These are phyloP conservation scores for Kuraishia piskuri DNA, from an alignment of 805 yeast species.

Conservation along the genomic window DNA sequence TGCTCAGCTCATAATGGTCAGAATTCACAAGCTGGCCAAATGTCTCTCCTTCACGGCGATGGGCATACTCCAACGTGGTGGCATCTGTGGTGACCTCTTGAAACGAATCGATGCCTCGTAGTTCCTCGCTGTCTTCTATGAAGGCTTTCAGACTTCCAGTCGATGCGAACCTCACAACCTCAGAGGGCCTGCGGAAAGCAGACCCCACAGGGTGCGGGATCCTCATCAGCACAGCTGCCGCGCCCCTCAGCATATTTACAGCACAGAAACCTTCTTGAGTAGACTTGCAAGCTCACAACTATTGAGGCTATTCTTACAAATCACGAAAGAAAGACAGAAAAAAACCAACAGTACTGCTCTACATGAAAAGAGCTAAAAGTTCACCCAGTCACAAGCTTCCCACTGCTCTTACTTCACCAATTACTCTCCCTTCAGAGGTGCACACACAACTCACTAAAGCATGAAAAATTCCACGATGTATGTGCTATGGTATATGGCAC, in stretches of 20 bases:
- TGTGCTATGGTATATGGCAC: too few species aligned
- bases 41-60: constrained; percentile 27
- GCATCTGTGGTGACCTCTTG: constrained; percentile 2
- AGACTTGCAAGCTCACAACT: too few species aligned
- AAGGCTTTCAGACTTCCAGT: neutral
- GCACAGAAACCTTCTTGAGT: neutral
- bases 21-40: constrained; percentile 35
- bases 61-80: constrained; percentile 23
- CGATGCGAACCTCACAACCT: neutral
- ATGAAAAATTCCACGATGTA: neutral
- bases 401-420: too few species aligned
- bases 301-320: too few species aligned
- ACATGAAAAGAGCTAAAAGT: too few species aligned
- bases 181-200: neutral
- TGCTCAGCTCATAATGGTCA: constrained; percentile 24
- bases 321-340: too few species aligned
- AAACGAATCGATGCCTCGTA: neutral
- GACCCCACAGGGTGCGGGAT: neutral
- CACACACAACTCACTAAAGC: neutral
- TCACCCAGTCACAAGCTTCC: too few species aligned
- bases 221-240: neutral
- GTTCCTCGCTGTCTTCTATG: neutral
- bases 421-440: neutral
- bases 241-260: neutral
- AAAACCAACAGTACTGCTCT: too few species aligned